A percentile compares a stretch with the other conserved stretches of the same genome.
These are phyloP conservation scores for Trametes villosa DNA, from an alignment of 768 basidiomycete species.

Conservation along the genomic window DNA sequence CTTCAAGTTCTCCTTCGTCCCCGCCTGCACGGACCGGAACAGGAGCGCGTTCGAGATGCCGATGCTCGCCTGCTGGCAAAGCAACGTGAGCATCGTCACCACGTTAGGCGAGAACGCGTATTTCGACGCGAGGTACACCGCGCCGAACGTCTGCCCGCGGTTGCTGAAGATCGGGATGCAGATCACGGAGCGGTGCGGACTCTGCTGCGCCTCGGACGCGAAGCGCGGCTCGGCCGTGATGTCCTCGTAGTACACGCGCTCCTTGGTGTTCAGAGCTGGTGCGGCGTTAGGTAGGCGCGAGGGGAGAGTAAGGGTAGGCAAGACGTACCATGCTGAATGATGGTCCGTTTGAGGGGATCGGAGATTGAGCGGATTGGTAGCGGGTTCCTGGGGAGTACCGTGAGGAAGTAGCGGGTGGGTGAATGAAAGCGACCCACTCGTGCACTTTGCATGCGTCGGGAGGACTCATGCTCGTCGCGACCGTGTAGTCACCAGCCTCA, in stretches of 20 bases:
- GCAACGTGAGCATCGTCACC: conserved; percentile 62
- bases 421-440: conserved; percentile 51
- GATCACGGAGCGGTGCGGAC: conserved; percentile 60
- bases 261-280: conserved; percentile 68
- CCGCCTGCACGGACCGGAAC: conserved; percentile 74
- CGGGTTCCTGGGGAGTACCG: conserved; percentile 49
- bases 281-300: neutral
- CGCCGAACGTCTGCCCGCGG: conserved; percentile 75
- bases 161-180: conserved; percentile 77
- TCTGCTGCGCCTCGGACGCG: conserved; percentile 68
- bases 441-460: conserved; percentile 68
- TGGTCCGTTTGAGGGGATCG: conserved; percentile 68
- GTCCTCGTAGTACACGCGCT: conserved; percentile 62
- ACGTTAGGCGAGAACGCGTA: conserved; percentile 65
- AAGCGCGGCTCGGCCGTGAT: conserved; percentile 68
- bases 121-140: conserved; percentile 67
- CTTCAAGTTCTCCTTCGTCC: conserved; percentile 73
- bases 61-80: conserved; percentile 77
- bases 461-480: conserved; percentile 66
- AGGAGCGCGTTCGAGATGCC: conserved; percentile 76
- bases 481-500: conserved; percentile 71
- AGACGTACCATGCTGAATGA: conserved; percentile 65
- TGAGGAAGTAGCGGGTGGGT: neutral
- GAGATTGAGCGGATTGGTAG: conserved; percentile 59
- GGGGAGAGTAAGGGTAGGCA: neutral